Conservation (phyloP, 1,139 yeast species). For the Sugiyamaella castrensis region DNA sequence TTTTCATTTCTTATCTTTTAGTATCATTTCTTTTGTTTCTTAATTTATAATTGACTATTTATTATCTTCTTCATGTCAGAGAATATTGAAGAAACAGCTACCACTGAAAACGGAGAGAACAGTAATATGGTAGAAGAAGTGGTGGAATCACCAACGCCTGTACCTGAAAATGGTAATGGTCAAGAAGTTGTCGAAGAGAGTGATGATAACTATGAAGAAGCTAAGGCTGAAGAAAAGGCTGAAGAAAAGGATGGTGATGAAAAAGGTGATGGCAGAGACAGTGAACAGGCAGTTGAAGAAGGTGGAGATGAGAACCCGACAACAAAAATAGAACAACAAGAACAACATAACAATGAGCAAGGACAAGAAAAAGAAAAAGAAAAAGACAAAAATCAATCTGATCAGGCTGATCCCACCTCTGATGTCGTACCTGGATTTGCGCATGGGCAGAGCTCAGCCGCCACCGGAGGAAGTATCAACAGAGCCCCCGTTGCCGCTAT, state of each 20-base stretch:
- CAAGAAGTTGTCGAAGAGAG: neutral
- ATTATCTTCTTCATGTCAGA: neutral
- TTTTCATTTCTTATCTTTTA: neutral
- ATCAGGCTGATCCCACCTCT: no score
- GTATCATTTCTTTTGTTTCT: neutral
- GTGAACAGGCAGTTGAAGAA: neutral
- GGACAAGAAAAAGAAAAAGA: no score
- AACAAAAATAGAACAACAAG: neutral
- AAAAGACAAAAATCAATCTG: no score
- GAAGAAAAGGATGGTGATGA: neutral
- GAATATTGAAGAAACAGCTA: neutral
- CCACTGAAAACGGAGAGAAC: neutral
- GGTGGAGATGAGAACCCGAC: neutral
- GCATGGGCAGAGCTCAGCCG: no score
- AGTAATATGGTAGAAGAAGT: neutral
- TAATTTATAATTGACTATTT: neutral
- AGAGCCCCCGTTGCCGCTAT: neutral
- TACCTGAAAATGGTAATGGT: neutral
- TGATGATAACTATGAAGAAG: constrained; percentile 1
- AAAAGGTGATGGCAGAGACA: no score
- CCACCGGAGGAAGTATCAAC: no score
- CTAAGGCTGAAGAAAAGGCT: neutral
- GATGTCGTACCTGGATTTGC: no score
- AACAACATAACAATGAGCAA: no score
- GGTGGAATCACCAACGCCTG: neutral